Percentiles rank a stretch among this genome's conserved stretches.
Evolutionary conservation across 208 protist genomes (phyloP).

Genomic region (Leishmania major): DNA sequence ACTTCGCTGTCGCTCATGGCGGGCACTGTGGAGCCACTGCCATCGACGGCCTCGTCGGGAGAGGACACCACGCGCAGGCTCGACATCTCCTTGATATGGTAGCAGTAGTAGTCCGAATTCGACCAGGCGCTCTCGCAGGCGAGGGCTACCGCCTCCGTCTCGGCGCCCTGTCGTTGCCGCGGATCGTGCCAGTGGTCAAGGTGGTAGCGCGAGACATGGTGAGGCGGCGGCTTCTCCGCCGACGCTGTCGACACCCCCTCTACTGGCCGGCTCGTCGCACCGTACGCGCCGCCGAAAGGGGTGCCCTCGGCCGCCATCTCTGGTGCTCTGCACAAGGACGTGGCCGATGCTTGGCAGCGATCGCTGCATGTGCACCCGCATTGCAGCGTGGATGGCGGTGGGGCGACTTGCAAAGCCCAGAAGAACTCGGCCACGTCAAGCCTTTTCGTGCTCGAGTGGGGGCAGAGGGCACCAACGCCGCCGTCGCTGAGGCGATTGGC

Average conservation of each 20-base stretch:
- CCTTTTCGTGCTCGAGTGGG: background rate
- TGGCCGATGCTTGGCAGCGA: conserved; percentile 20
- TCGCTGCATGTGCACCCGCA: conserved; percentile 10
- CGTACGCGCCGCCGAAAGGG: background rate
- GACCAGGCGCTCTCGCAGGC: conserved; percentile 39
- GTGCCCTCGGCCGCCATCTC: background rate
- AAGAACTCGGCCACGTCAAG: conserved; percentile 36
- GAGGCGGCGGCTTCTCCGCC: background rate
- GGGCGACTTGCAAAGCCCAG: conserved; percentile 39
- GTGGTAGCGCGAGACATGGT: conserved; percentile 1
- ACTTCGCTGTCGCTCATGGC: conserved; percentile 14
- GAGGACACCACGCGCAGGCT: conserved; percentile 30
- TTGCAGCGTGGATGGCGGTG: conserved; percentile 25
- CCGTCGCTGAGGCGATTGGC: background rate
- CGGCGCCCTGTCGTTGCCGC: background rate
- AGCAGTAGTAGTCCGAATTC: conserved; percentile 40
- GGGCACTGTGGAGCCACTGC: background rate
- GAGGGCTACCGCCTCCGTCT: conserved; percentile 26
- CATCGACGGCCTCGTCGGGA: conserved; percentile 13
- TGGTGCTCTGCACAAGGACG: background rate
- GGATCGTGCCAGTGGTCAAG: background rate
- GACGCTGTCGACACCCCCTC: background rate
- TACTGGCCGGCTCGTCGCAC: background rate
- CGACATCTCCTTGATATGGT: conserved; percentile 40
- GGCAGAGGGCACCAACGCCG: background rate